Evolutionary conservation across 495 filamentous ascomycete species (phyloP).

Genomic region (Pyronema domesticum): DNA sequence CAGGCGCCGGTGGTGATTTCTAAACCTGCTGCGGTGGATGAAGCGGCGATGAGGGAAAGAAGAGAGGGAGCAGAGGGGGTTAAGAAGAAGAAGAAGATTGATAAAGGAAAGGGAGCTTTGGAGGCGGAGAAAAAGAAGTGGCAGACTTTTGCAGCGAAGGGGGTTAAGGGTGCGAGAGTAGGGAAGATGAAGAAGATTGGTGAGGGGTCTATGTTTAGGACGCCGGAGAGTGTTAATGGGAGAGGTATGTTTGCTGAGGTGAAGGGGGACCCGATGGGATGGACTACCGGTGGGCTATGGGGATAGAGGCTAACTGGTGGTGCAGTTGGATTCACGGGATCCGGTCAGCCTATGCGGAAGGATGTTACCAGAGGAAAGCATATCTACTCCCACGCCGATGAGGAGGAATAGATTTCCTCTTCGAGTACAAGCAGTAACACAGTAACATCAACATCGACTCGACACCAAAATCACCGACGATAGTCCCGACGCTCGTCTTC

Average conservation of each 20-base stretch:
- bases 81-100: slow-evolving; percentile 64
- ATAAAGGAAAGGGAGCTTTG: slow-evolving; percentile 62
- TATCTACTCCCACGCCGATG: slow-evolving; percentile 67
- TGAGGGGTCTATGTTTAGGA: slow-evolving; percentile 71
- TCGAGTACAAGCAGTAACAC: too few species aligned
- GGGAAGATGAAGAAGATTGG: slow-evolving; percentile 52
- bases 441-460: too few species aligned
- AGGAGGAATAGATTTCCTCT: slow-evolving; percentile 37
- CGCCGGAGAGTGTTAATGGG: slow-evolving; percentile 65
- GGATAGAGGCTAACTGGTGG: slow-evolving; percentile 24
- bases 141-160: slow-evolving; percentile 75
- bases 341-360: slow-evolving; percentile 85
- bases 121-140: slow-evolving; percentile 84
- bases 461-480: too few species aligned
- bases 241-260: slow-evolving; percentile 40
- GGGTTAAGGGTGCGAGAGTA: slow-evolving; percentile 50
- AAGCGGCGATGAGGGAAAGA: slow-evolving; percentile 50
- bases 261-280: neutral
- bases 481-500: too few species aligned
- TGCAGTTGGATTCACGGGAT: slow-evolving; percentile 85
- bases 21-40: slow-evolving; percentile 68
- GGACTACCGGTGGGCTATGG: neutral
- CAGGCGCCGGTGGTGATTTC: slow-evolving; percentile 50
- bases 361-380: slow-evolving; percentile 68
- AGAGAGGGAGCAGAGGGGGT: slow-evolving; percentile 45